A percentile compares a stretch with the other conserved stretches of the same genome.
Evolutionary conservation across 352 stramenopile genomes (phyloP).

Genomic region (Phytophthora megakarya): DNA sequence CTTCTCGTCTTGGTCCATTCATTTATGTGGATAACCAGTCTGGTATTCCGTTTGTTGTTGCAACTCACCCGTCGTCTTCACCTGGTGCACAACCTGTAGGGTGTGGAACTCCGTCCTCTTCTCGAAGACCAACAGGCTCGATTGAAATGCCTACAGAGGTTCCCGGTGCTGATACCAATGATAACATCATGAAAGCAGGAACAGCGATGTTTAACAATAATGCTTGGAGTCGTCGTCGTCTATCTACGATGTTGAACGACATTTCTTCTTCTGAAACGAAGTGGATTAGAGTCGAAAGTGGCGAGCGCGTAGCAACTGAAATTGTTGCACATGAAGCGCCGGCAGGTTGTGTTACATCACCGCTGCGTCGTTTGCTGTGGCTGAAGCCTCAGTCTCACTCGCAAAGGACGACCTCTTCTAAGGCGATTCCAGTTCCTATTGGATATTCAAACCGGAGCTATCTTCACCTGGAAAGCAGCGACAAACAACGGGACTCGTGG

Average conservation of each 20-base stretch:
- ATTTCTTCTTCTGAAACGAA: slow-evolving; percentile 72
- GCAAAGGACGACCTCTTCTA: slow-evolving; percentile 43
- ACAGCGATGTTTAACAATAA: slow-evolving; percentile 53
- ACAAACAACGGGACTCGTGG: slow-evolving; percentile 65
- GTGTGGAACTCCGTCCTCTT: slow-evolving; percentile 28
- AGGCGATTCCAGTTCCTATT: slow-evolving; percentile 86
- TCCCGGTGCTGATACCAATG: slow-evolving; percentile 43
- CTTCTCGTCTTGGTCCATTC: slow-evolving; percentile 68
- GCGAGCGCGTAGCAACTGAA: slow-evolving; percentile 68
- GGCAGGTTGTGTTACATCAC: slow-evolving; percentile 80
- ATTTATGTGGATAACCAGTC: slow-evolving; percentile 90
- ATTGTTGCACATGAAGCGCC: slow-evolving; percentile 86
- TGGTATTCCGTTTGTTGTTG: slow-evolving; percentile 81
- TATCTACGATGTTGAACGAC: slow-evolving; percentile 79
- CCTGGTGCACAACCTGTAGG: slow-evolving; percentile 9
- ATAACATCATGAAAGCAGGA: slow-evolving; percentile 52
- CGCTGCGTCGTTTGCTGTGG: slow-evolving; percentile 75
- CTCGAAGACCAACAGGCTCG: slow-evolving; percentile 40
- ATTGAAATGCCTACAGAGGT: slow-evolving; percentile 64
- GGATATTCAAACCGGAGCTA: slow-evolving; percentile 88
- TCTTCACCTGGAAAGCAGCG: slow-evolving; percentile 75
- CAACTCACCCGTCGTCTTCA: slow-evolving; percentile 53
- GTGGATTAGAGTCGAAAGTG: slow-evolving; percentile 72
- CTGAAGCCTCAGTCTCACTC: slow-evolving; percentile 70
- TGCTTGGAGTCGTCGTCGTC: slow-evolving; percentile 62